Evolutionary conservation across 1,284 basidiomycete genomes (phyloP).

Genomic region (Heterobasidion occidentale): DNA sequence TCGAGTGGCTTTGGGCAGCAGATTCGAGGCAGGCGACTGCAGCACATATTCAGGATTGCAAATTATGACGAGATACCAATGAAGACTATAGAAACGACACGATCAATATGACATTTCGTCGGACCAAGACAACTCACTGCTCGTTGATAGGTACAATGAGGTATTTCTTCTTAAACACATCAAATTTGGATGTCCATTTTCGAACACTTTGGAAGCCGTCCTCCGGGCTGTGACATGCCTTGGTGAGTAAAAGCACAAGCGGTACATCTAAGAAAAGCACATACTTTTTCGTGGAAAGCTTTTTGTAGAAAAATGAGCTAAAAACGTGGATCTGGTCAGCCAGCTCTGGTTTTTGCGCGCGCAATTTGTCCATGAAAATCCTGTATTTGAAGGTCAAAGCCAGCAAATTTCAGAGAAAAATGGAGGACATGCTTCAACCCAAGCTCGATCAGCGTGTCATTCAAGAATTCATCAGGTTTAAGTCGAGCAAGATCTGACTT

Average conservation of each 20-base stretch:
- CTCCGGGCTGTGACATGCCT: slow-evolving; percentile 33
- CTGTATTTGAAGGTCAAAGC: slow-evolving; percentile 30
- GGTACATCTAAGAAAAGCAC: slow-evolving; percentile 17
- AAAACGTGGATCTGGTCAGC: slow-evolving; percentile 83
- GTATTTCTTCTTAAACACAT: slow-evolving; percentile 89
- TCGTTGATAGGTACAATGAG: slow-evolving; percentile 97
- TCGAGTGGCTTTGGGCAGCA: slow-evolving; percentile 12
- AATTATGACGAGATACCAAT: slow-evolving; percentile 98
- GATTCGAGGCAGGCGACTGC: slow-evolving; percentile 28
- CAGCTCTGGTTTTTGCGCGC: slow-evolving; percentile 45
- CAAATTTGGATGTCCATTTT: slow-evolving; percentile 89
- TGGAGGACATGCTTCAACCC: slow-evolving; percentile 69
- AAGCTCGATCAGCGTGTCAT: slow-evolving; percentile 95
- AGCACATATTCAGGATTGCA: slow-evolving; percentile 71
- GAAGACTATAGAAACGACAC: slow-evolving; percentile 46
- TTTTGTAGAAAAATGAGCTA: slow-evolving; percentile 97
- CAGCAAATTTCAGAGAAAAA: background rate
- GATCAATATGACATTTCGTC: background rate
- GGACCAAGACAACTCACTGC: slow-evolving; percentile 39
- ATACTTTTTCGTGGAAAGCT: slow-evolving; percentile 72
- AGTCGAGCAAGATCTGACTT: slow-evolving; percentile 72
- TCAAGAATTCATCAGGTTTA: slow-evolving; percentile 77
- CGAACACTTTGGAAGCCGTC: slow-evolving; percentile 80
- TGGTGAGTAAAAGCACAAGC: slow-evolving; percentile 1
- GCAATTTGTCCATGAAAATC: slow-evolving; percentile 56